These are phyloP conservation scores for Cytospora schulzeri DNA, from an alignment of 2,329 filamentous ascomycete species.

Conservation along the genomic window DNA sequence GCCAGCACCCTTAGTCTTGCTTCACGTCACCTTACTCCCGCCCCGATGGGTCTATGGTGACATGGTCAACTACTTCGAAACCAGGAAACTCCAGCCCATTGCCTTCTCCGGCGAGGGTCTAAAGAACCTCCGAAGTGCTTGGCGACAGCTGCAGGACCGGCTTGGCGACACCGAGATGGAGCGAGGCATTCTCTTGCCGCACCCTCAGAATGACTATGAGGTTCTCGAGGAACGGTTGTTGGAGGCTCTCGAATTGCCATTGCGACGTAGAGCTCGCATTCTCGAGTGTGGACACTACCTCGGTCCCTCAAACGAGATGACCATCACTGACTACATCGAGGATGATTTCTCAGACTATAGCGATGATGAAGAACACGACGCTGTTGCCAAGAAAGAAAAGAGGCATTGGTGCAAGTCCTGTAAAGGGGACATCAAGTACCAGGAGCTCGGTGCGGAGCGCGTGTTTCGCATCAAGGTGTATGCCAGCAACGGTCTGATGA, in stretches of 20 bases:
- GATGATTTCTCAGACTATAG: slow-evolving; percentile 50
- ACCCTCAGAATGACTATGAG: slow-evolving; percentile 80
- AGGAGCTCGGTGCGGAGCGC: slow-evolving; percentile 54
- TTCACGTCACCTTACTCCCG: slow-evolving; percentile 77
- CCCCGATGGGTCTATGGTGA: slow-evolving; percentile 66
- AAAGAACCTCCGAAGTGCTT: slow-evolving; percentile 61
- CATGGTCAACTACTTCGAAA: slow-evolving; percentile 42
- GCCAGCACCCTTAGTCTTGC: slow-evolving; percentile 70
- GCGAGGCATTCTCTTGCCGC: slow-evolving; percentile 73
- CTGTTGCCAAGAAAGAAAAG: slow-evolving; percentile 33
- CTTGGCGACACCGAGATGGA: slow-evolving; percentile 73
- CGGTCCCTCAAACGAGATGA: slow-evolving; percentile 56
- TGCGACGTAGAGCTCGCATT: slow-evolving; percentile 65
- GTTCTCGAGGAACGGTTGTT: slow-evolving; percentile 76
- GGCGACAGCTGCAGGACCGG: slow-evolving; percentile 69
- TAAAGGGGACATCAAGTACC: slow-evolving; percentile 56
- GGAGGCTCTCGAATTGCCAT: slow-evolving; percentile 71
- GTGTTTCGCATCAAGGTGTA: slow-evolving; percentile 85
- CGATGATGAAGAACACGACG: slow-evolving; percentile 23
- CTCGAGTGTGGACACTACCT: slow-evolving; percentile 78
- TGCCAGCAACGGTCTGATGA: slow-evolving; percentile 93
- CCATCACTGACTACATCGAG: slow-evolving; percentile 44
- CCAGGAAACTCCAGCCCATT: slow-evolving; percentile 15
- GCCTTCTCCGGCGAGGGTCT: slow-evolving; percentile 45
- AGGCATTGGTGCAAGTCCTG: slow-evolving; percentile 61